These are phyloP conservation scores for Cornus suecica DNA, from an alignment of 148 eudicot species.

Conservation along the genomic window DNA sequence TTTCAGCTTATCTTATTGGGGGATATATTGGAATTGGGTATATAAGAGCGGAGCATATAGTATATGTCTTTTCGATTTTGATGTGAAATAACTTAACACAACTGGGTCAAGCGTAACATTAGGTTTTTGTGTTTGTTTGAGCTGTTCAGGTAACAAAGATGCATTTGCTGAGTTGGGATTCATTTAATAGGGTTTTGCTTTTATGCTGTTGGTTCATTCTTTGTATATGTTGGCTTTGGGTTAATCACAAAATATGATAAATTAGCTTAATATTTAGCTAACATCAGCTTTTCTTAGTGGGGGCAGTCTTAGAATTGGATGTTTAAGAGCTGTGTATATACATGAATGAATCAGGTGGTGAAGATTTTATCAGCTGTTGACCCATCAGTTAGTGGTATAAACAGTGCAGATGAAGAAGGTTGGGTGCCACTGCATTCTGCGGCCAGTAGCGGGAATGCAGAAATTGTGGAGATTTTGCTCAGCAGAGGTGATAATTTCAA, in stretches of 20 bases:
- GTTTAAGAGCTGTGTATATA: background rate
- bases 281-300: background rate
- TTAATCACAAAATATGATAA: background rate
- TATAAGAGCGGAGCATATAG: too few species aligned
- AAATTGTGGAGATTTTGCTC: slow-evolving; percentile 62
- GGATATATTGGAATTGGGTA: background rate
- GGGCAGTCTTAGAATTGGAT: background rate
- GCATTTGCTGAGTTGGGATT: background rate
- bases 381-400: slow-evolving; percentile 49
- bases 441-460: slow-evolving; percentile 72
- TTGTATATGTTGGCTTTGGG: background rate
- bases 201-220: background rate
- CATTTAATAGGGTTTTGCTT: background rate
- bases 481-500: slow-evolving; percentile 37
- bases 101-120: too few species aligned
- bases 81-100: too few species aligned
- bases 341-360: slow-evolving; percentile 56
- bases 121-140: background rate
- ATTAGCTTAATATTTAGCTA: background rate
- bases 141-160: background rate
- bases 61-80: too few species aligned
- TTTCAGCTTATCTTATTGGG: background rate
- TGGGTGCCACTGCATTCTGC: slow-evolving; percentile 97
- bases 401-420: slow-evolving; percentile 88
- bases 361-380: slow-evolving; percentile 65